A percentile compares a stretch with the other conserved stretches of the same genome.
Conservation (phyloP, 176 grass and related monocot species). For the Melocanna baccifera region DNA sequence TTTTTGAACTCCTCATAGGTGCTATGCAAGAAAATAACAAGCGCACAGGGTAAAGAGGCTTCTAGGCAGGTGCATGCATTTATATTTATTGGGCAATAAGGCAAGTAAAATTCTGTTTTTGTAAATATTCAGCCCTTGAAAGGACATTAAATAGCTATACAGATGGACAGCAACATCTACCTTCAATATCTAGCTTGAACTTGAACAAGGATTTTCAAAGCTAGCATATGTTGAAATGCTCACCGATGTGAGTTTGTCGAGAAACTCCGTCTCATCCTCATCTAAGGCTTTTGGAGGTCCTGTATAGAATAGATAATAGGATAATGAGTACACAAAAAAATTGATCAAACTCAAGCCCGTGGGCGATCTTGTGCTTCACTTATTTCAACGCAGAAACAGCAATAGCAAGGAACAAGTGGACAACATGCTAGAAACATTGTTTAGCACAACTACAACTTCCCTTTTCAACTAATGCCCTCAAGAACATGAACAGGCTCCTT, state of each 20-base stretch:
- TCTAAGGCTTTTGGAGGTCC: constrained; percentile 95
- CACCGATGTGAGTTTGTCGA: constrained; percentile 71
- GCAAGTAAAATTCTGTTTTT: neutral
- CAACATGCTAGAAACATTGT: constrained; percentile 7
- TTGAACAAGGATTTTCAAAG: neutral
- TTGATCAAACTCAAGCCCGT: neutral
- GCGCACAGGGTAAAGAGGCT: neutral
- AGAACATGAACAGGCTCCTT: neutral
- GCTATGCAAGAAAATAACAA: neutral
- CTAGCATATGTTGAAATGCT: constrained; percentile 29
- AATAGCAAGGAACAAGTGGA: neutral
- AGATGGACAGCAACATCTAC: neutral
- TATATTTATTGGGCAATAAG: neutral
- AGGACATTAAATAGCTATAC: neutral
- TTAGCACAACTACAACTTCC: neutral
- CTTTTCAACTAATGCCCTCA: neutral
- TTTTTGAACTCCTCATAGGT: neutral
- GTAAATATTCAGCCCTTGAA: constrained; percentile 2
- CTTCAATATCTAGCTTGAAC: neutral
- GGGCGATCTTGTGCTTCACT: neutral
- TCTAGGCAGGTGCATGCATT: neutral
- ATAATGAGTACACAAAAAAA: neutral
- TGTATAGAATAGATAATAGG: constrained; percentile 33
- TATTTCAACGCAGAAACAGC: neutral
- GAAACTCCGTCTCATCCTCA: constrained; percentile 91